Evolutionary conservation across 805 yeast species (phyloP).

Genomic region (Lipomyces orientalis): DNA sequence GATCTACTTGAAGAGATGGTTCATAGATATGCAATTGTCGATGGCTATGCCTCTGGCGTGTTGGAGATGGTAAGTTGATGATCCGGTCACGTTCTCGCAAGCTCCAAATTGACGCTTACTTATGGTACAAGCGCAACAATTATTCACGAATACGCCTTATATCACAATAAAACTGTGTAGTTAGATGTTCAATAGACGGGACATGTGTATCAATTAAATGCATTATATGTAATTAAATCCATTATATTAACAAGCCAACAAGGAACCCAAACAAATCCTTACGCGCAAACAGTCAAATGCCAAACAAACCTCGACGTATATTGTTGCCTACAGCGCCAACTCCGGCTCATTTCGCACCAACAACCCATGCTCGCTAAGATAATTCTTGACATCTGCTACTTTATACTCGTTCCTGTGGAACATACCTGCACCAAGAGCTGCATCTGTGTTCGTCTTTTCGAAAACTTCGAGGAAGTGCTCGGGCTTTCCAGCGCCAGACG

Average conservation of each 20-base stretch:
- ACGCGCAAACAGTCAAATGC: not conserved
- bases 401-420: conserved; percentile 95
- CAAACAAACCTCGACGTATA: not conserved
- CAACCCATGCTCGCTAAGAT: conserved; percentile 63
- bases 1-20: not conserved
- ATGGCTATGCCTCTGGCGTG: not conserved
- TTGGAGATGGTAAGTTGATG: not conserved
- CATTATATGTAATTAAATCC: not conserved
- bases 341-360: conserved; percentile 61
- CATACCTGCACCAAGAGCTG: conserved; percentile 98
- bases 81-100: not conserved
- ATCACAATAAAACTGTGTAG: not conserved
- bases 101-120: not conserved
- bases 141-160: not conserved
- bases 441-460: conserved; percentile 80
- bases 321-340: conserved; percentile 12
- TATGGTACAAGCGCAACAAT: not conserved
- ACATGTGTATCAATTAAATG: too few relatives aligned
- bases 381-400: conserved; percentile 79
- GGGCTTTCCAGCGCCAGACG: conserved; percentile 97
- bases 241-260: not conserved
- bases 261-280: not conserved
- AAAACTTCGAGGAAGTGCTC: conserved; percentile 89
- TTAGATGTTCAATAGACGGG: too few relatives aligned
- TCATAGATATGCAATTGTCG: not conserved